Conservation (phyloP, 306 rosid genomes). For the Argentina anserina region DNA sequence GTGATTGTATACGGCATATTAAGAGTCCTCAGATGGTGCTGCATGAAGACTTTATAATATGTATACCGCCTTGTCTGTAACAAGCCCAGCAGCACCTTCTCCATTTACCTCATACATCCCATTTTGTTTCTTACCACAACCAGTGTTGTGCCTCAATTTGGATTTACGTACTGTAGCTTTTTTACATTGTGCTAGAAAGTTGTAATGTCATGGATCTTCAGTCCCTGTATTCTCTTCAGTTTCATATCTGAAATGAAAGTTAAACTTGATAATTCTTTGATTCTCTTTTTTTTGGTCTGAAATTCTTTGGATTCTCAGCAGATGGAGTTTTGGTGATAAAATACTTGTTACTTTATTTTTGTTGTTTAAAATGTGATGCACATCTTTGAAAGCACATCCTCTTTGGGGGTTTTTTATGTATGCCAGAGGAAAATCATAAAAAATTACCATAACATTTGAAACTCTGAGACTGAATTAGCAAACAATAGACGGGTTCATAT, state of each 20-base stretch:
- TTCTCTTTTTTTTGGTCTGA: no score
- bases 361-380: neutral
- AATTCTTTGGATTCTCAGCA: neutral
- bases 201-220: conserved; percentile 35
- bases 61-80: conserved; percentile 22
- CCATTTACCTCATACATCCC: conserved; percentile 6
- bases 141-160: conserved; percentile 29
- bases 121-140: conserved; percentile 19
- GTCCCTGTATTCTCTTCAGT: conserved; percentile 22
- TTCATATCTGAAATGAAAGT: conserved; percentile 23
- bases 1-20: conserved; percentile 31
- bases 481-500: neutral
- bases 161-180: conserved; percentile 25
- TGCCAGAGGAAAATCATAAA: no score
- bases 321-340: conserved; percentile 8
- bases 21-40: conserved; percentile 29
- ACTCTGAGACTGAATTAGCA: neutral
- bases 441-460: no score
- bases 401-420: neutral
- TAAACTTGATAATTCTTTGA: conserved; percentile 28
- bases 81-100: conserved; percentile 37
- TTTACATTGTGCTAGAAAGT: conserved; percentile 35
- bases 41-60: conserved; percentile 22
- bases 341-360: neutral
- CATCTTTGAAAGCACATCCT: neutral